Evolutionary conservation across 2,329 filamentous ascomycete genomes (phyloP), one percentile per base, ranked within the genome.

Genomic region (Aspergillus clavatus): DNA sequence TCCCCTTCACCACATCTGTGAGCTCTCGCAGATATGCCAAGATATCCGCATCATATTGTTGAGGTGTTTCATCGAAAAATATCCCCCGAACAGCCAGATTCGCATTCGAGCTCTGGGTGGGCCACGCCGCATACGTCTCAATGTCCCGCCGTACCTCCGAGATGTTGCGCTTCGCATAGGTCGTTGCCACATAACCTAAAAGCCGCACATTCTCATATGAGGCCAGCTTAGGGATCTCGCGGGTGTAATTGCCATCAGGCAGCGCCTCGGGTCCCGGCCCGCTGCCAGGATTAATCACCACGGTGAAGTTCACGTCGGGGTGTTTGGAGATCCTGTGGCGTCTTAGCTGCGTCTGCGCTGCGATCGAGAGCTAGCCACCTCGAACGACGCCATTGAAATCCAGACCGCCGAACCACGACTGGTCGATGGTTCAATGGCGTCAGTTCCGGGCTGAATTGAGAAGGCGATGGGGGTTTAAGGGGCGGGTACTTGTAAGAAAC

Each of bases 181-280:
- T 75, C 44, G 72, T 73, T 37, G 74, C 62, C 57, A 78, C 74
- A 56, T 76, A 77, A 8, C 69, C 73, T 43, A 80, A 59, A 38
- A 75, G 69, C 26, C 70, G 66, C 42, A 74, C 71, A 60, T 80
- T 79, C 47, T 69, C 57, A 51, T 70, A 62, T 16, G 60, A 56
- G 43, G 67, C 65, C 38, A 75, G 62, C 42, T 56, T 62, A 27
- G 64, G 62, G 38, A 73, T 66, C 50, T 70, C 71, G 28, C 64
- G 59, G 22, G 64, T 67, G 54, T 73, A 74, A 53, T 70, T 69
- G 42, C 60, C 61, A 56, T 72, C 71, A 18, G 72, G 72, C 46
- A 73, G 51, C 37, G 64, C 49, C 38, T 60, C 53, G 42, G 59
- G 63, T 57, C 75, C 76, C 55, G 70, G 76, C 51, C 62, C 78